A percentile compares a stretch with the other conserved stretches of the same genome.
Conservation (phyloP, 805 yeast genomes). For the Grigorovia yakushimaensis region DNA sequence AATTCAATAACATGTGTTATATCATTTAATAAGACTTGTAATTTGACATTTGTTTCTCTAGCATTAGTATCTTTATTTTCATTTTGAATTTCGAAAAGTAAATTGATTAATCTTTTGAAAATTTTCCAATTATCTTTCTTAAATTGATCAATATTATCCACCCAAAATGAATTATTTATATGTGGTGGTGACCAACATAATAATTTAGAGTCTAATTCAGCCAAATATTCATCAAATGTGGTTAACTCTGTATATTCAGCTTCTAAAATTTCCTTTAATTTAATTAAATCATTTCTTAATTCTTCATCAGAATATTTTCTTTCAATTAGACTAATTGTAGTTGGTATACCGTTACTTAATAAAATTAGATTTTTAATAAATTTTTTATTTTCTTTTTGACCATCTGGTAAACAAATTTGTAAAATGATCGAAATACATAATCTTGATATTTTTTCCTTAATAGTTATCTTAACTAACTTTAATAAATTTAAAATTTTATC, state of each 20-base stretch:
- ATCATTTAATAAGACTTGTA: conserved; percentile 62
- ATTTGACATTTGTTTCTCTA: conserved; percentile 18
- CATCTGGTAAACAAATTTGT: conserved; percentile 40
- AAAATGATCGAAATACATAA: conserved; percentile 66
- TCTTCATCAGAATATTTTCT: conserved; percentile 96
- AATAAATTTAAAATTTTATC: conserved; percentile 35
- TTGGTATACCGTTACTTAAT: conserved; percentile 65
- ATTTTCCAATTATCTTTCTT: conserved; percentile 69
- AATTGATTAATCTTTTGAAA: conserved; percentile 48
- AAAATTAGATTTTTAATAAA: conserved; percentile 58
- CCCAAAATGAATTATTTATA: conserved; percentile 80
- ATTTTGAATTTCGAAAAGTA: conserved; percentile 34
- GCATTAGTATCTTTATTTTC: conserved; percentile 27
- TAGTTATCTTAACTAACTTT: conserved; percentile 61
- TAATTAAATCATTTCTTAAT: conserved; percentile 58
- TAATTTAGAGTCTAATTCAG: conserved; percentile 70
- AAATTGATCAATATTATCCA: conserved; percentile 67
- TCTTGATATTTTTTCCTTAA: conserved; percentile 86
- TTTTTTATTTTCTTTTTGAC: conserved; percentile 31
- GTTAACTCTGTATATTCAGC: conserved; percentile 72
- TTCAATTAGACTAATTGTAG: conserved; percentile 59
- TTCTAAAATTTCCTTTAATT: conserved; percentile 49
- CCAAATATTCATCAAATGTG: conserved; percentile 83
- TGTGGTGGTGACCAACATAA: conserved; percentile 92
- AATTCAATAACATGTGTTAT: conserved; percentile 50